Conservation (phyloP, 495 filamentous ascomycete species). For the Tuber aestivum region DNA sequence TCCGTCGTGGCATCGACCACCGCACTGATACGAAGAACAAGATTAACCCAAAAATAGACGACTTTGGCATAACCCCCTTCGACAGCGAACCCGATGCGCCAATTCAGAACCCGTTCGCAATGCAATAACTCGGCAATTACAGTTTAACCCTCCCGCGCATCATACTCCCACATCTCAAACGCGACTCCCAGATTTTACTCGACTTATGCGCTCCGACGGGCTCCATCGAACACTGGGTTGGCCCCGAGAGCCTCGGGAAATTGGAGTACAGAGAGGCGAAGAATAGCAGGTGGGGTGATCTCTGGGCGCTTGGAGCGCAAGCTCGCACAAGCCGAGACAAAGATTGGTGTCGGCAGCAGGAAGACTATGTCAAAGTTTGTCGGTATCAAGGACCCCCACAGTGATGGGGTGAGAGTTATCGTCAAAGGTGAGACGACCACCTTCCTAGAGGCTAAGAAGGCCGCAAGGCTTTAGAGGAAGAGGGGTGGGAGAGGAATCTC, state of each 20-base stretch:
- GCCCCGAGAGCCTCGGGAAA: slow-evolving; percentile 70
- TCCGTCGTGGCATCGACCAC: slow-evolving; percentile 63
- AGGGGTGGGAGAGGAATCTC: slow-evolving; percentile 30
- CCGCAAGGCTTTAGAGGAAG: slow-evolving; percentile 6
- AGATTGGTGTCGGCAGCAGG: slow-evolving; percentile 41
- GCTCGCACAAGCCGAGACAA: slow-evolving; percentile 57
- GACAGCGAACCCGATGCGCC: slow-evolving; percentile 6
- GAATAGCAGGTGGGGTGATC: slow-evolving; percentile 80
- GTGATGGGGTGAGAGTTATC: slow-evolving; percentile 34
- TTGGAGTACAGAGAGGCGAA: slow-evolving; percentile 83
- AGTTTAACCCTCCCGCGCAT: slow-evolving; percentile 72
- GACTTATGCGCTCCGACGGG: slow-evolving; percentile 82
- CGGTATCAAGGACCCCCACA: slow-evolving; percentile 29
- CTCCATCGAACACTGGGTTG: slow-evolving; percentile 82
- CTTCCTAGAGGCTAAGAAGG: background rate
- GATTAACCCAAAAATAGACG: slow-evolving; percentile 7
- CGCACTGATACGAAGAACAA: slow-evolving; percentile 17
- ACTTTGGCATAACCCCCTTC: slow-evolving; percentile 31
- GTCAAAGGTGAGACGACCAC: slow-evolving; percentile 26
- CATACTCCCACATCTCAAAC: slow-evolving; percentile 74
- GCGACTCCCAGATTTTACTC: slow-evolving; percentile 72
- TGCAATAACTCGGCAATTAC: slow-evolving; percentile 43
- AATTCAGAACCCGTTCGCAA: slow-evolving; percentile 41
- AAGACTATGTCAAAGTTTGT: slow-evolving; percentile 31
- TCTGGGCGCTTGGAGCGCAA: slow-evolving; percentile 88